Conservation (phyloP, 805 yeast genomes). For the Hanseniaspora guilliermondii region DNA sequence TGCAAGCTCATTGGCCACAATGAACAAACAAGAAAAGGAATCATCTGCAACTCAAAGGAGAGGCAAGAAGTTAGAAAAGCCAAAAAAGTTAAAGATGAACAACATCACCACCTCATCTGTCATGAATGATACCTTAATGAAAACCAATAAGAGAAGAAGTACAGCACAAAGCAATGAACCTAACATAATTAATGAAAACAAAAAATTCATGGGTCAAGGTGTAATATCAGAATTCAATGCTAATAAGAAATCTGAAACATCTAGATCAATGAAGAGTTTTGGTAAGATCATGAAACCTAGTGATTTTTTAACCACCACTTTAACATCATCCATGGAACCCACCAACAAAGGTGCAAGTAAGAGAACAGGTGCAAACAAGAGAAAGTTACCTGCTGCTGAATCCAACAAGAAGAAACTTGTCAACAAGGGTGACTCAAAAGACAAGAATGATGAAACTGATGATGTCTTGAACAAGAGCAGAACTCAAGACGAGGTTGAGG, state of each 20-base stretch:
- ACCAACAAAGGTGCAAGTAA: neutral
- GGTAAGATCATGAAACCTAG: conserved; percentile 10
- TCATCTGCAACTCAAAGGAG: conserved; percentile 12
- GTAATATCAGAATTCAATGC: conserved; percentile 11
- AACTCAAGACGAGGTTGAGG: conserved; percentile 3
- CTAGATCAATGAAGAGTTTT: neutral
- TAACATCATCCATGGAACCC: conserved; percentile 12
- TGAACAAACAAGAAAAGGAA: conserved; percentile 12
- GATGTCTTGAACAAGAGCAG: neutral
- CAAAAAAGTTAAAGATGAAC: neutral
- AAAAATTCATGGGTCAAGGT: conserved; percentile 8
- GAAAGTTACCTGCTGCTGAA: neutral
- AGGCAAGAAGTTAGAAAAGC: conserved; percentile 11
- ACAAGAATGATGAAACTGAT: neutral
- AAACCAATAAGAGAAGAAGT: neutral
- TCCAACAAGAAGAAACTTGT: neutral
- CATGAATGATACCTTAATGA: neutral
- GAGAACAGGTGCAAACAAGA: neutral
- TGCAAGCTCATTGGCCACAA: conserved; percentile 11
- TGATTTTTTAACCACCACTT: conserved; percentile 11
- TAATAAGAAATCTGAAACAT: neutral
- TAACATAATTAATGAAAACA: conserved; percentile 2
- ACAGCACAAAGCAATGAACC: neutral
- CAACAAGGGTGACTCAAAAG: neutral
- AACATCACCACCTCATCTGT: neutral